Evolutionary conservation across 106 monocot genomes (phyloP).

Genomic region (Dendrobium catenatum): DNA sequence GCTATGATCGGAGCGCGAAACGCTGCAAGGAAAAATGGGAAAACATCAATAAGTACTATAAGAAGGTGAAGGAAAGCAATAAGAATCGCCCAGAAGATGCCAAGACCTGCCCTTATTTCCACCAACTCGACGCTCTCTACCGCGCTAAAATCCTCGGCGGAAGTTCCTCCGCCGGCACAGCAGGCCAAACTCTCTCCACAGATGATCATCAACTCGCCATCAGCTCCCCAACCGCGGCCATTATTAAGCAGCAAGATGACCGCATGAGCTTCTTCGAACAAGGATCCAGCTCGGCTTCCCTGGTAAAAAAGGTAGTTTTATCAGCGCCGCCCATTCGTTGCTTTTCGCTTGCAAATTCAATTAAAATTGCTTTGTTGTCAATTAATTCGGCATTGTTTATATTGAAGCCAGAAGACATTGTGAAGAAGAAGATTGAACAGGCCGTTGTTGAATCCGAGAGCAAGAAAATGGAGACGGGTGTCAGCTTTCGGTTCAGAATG

Average conservation of each 20-base stretch:
- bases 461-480: slow-evolving; percentile 21
- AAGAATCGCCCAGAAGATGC: slow-evolving; percentile 72
- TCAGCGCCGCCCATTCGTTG: not conserved
- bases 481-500: slow-evolving; percentile 36
- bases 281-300: slow-evolving; percentile 8
- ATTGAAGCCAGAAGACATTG: slow-evolving; percentile 56
- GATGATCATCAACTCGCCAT: not conserved
- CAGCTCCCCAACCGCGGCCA: not conserved
- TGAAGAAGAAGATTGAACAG: slow-evolving; percentile 36
- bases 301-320: not conserved
- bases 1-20: slow-evolving; percentile 64
- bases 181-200: not conserved
- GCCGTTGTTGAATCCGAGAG: slow-evolving; percentile 10
- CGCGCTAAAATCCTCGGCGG: slow-evolving; percentile 21
- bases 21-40: slow-evolving; percentile 97
- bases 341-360: not conserved
- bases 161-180: not conserved
- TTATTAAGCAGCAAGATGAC: not conserved
- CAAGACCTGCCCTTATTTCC: slow-evolving; percentile 91
- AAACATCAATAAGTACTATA: slow-evolving; percentile 96
- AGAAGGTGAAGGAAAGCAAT: slow-evolving; percentile 93
- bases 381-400: not conserved
- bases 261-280: slow-evolving; percentile 12
- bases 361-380: not conserved
- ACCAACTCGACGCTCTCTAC: slow-evolving; percentile 76